A percentile compares a stretch with the other conserved stretches of the same genome.
phyloP scores from a whole-genome alignment of 495 filamentous ascomycete genomes.

The Xylaria sp. region DNA sequence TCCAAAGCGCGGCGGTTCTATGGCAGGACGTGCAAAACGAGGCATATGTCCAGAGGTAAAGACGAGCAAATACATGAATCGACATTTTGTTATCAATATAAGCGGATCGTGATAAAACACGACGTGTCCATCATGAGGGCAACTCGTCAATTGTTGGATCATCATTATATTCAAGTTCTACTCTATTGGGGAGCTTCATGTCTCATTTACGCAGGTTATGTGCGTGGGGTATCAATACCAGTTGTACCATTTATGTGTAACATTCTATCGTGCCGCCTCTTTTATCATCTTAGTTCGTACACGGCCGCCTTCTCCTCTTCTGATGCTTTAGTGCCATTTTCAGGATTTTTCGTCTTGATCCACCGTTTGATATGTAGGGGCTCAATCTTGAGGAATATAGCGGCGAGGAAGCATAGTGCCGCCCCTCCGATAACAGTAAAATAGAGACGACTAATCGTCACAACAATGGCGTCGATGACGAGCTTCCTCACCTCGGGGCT shows the following conservation, averaged over 20 bases:
- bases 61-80: background rate
- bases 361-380: conserved; percentile 2
- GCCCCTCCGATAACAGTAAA: conserved; percentile 55
- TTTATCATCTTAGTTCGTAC: conserved; percentile 17
- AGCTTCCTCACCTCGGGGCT: conserved; percentile 32
- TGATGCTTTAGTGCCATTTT: background rate
- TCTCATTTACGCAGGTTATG: conserved; percentile 15
- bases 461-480: conserved; percentile 53
- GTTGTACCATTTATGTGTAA: conserved; percentile 18
- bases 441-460: conserved; percentile 54
- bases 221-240: conserved; percentile 23
- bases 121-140: background rate
- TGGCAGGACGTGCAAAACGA: too few species aligned
- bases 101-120: background rate
- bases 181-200: conserved; percentile 15
- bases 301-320: background rate
- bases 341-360: background rate
- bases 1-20: too few species aligned
- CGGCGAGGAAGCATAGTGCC: conserved; percentile 40
- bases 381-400: conserved; percentile 13
- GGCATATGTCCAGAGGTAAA: too few species aligned
- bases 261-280: conserved; percentile 6
- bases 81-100: background rate
- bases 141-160: background rate
- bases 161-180: conserved; percentile 19